Conservation (phyloP, 2,329 filamentous ascomycete genomes). For the Xylariaceae sp. region DNA sequence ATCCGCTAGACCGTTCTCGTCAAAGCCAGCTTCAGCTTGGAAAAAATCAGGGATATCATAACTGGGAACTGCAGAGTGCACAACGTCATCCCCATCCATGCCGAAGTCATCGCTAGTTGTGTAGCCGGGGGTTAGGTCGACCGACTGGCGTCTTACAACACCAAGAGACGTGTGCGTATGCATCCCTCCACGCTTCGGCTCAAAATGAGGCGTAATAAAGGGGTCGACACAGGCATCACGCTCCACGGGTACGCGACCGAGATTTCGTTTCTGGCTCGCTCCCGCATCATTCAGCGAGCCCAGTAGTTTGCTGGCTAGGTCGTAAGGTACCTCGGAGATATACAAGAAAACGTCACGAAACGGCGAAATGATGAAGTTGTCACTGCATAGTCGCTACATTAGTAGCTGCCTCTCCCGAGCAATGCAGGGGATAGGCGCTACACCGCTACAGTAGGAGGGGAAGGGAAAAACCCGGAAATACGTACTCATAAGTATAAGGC, state of each 20-base stretch:
- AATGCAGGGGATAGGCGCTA: constrained; percentile 17
- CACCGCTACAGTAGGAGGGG: constrained; percentile 20
- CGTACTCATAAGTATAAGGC: constrained; percentile 56
- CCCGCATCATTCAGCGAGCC: constrained; percentile 47
- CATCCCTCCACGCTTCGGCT: constrained; percentile 11
- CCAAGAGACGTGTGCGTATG: constrained; percentile 36
- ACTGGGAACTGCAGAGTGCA: constrained; percentile 50
- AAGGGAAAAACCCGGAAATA: constrained; percentile 7
- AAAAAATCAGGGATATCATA: constrained; percentile 54
- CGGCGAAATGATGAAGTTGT: constrained; percentile 56
- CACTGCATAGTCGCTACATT: background rate
- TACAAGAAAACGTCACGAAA: constrained; percentile 58
- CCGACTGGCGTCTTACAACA: constrained; percentile 52
- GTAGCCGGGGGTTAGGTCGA: constrained; percentile 51
- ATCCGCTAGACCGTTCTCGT: constrained; percentile 45
- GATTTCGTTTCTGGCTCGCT: constrained; percentile 39
- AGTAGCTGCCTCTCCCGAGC: background rate
- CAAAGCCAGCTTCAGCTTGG: constrained; percentile 52
- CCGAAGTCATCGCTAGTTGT: constrained; percentile 61
- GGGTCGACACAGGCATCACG: constrained; percentile 54
- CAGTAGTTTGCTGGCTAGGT: constrained; percentile 43
- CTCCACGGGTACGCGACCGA: constrained; percentile 41
- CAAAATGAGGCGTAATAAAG: constrained; percentile 28
- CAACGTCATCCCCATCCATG: constrained; percentile 58
- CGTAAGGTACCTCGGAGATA: constrained; percentile 55